phyloP scores from a whole-genome alignment of 2,329 filamentous ascomycete species.

The Raffaelea albimanens region DNA sequence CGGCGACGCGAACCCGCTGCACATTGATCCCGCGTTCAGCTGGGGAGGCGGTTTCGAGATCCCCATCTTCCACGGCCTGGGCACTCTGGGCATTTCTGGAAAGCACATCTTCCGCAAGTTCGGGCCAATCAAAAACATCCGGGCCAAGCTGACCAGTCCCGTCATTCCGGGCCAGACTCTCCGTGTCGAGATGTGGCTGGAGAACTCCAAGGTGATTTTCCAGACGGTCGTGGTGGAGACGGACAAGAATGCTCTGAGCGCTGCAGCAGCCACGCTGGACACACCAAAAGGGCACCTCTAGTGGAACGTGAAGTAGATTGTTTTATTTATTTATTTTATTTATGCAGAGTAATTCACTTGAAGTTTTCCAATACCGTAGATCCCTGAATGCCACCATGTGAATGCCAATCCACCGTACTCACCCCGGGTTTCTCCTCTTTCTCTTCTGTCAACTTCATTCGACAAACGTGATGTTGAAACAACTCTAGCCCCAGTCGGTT shows the following conservation, averaged over 20 bases:
- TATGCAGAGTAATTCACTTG: too few species aligned
- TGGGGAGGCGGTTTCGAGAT: conserved; percentile 91
- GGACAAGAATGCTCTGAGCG: conserved; percentile 76
- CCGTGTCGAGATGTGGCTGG: conserved; percentile 90
- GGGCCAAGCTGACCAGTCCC: conserved; percentile 80
- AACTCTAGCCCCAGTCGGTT: too few species aligned
- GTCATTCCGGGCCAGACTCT: conserved; percentile 85
- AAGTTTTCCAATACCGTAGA: too few species aligned
- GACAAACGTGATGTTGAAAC: too few species aligned
- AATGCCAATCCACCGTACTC: too few species aligned
- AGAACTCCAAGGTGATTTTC: conserved; percentile 59
- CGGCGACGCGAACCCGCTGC: conserved; percentile 91
- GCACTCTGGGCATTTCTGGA: conserved; percentile 82
- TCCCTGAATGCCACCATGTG: too few species aligned
- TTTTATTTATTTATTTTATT: too few species aligned
- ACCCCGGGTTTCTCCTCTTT: too few species aligned
- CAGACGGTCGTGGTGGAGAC: conserved; percentile 88
- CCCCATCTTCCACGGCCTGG: conserved; percentile 94
- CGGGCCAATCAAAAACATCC: conserved; percentile 80
- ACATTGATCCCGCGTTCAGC: conserved; percentile 90
- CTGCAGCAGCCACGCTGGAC: conserved; percentile 66
- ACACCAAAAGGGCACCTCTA: conserved; percentile 13
- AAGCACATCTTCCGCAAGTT: conserved; percentile 84
- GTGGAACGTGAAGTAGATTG: too few species aligned
- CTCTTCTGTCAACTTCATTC: too few species aligned